Evolutionary conservation across 495 filamentous ascomycete species (phyloP), one percentile per base, ranked within the genome.

Genomic region (Xylaria longipes): DNA sequence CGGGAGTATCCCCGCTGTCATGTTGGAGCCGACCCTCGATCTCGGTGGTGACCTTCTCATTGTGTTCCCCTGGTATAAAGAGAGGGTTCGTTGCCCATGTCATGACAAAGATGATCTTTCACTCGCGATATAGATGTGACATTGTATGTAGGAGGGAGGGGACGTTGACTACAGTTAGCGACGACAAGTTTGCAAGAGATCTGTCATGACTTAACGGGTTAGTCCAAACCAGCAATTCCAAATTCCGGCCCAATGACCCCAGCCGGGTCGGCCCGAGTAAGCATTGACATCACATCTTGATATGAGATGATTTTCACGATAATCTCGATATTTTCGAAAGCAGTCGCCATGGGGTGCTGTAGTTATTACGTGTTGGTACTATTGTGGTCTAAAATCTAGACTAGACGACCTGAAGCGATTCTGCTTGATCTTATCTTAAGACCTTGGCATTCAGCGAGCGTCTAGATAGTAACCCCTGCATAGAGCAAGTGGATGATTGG

Each of bases 41-140:
- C 17, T 60, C 57, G 20, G 57, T 37, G 9, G 15, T 22, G 57
- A 14, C 57, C 57, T 60, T 60, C 33, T 60, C 57, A 60, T 37
- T 5, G 20, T 37, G 17, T 22, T 60, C 33, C 20, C 31, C 57
- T n/a, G 56, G 31, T 60, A n/a, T 37, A 37, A 60, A 60, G 31
- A 60, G 57, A 60, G 57, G 57, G n/a, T 60, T 60, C 57, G 31
- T 60, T 35, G 12, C 7, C 31, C 56, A 31, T 58, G 57, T 35
- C 57, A 60, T 60, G 57, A 60, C 57, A 60, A 60, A 12, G 31
- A 14, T 60, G 33, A 35, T 37, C 3, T 22, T 20, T 60, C 57
- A n/a, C n/a, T 39, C 14, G 33, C 17, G 31, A 22, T 37, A 5
- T 60, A 22, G 15, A 60, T 14, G 57, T 29, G 33, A 60, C 33